These are phyloP conservation scores for Raphanus sativus DNA, from an alignment of 345 rosid genomes.

Conservation along the genomic window DNA sequence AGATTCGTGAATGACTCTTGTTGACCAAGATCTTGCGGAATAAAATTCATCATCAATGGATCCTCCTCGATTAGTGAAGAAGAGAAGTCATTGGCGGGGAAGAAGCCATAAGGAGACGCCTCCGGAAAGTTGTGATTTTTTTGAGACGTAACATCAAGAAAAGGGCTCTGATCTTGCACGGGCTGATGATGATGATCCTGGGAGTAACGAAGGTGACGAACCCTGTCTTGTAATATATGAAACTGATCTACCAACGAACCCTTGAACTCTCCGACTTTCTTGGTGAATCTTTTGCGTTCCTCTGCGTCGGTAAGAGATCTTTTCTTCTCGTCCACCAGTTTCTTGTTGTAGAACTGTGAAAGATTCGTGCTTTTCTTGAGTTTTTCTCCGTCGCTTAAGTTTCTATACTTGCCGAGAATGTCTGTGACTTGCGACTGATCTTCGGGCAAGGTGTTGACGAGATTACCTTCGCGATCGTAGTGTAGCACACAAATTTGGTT, in stretches of 20 bases:
- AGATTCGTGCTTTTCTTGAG: not conserved
- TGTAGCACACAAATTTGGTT: not conserved
- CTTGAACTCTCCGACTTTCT: not conserved
- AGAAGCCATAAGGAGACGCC: not conserved
- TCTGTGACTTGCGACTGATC: not conserved
- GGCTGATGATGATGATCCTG: not conserved
- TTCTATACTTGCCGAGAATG: not conserved
- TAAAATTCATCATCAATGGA: not conserved
- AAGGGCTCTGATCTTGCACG: not conserved
- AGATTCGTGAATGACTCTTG: not conserved
- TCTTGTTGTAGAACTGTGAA: not conserved
- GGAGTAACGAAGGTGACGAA: not conserved
- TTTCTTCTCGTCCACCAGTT: not conserved
- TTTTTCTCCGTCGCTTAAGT: not conserved
- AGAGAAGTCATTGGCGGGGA: not conserved
- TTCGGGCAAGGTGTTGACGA: not conserved
- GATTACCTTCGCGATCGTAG: not conserved
- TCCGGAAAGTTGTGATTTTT: not conserved
- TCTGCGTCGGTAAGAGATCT: not conserved
- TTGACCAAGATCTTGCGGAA: not conserved
- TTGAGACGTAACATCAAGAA: not conserved
- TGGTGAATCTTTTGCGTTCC: not conserved
- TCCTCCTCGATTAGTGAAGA: not conserved
- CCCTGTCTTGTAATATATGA: not conserved
- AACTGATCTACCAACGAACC: not conserved